Conservation (phyloP, 2,329 filamentous ascomycete species). For the Parasarocladium wereldwijsianum region DNA sequence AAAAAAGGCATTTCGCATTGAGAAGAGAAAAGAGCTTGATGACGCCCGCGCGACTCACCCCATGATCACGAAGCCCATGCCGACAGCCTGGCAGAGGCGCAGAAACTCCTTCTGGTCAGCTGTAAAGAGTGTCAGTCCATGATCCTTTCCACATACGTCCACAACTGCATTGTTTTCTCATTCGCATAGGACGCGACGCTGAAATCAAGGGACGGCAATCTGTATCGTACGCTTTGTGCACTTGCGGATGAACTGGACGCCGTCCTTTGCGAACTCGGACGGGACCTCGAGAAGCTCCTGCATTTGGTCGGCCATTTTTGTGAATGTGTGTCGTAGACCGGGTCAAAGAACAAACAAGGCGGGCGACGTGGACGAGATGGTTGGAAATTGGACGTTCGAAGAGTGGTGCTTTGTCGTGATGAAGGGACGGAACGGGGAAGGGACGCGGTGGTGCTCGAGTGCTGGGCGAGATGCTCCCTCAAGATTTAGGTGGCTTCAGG, state of each 20-base stretch:
- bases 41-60: constrained; percentile 18
- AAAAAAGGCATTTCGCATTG: too few species aligned
- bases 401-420: neutral
- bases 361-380: neutral
- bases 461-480: neutral
- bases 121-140: too few species aligned
- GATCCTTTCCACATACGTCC: too few species aligned
- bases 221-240: constrained; percentile 43
- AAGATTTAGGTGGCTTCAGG: neutral
- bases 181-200: constrained; percentile 3
- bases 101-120: constrained; percentile 29
- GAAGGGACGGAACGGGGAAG: too few species aligned
- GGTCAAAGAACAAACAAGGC: neutral
- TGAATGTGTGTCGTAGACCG: constrained; percentile 9
- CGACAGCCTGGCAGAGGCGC: constrained; percentile 42
- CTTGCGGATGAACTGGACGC: constrained; percentile 45
- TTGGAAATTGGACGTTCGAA: neutral
- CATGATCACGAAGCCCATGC: constrained; percentile 57
- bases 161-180: neutral
- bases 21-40: neutral
- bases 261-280: constrained; percentile 47
- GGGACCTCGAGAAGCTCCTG: constrained; percentile 58
- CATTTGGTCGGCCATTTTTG: constrained; percentile 52
- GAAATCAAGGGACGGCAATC: too few species aligned
- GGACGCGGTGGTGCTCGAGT: neutral